Evolutionary conservation across 805 yeast genomes (phyloP).

Genomic region (Lipomyces kockii): DNA sequence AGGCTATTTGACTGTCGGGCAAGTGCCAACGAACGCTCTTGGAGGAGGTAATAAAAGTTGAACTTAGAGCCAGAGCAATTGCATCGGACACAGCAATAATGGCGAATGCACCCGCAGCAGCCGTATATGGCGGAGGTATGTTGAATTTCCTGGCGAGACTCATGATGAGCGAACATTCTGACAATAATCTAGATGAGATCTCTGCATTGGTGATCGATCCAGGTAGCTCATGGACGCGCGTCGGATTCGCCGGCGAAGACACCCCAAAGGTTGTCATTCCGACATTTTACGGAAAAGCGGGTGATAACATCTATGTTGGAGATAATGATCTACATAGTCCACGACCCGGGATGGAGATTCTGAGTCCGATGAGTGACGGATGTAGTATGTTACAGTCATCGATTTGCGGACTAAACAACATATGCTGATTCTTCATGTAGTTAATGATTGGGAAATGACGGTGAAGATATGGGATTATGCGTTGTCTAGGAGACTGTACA

Average conservation of each 20-base stretch:
- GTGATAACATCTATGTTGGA: slow-evolving; percentile 44
- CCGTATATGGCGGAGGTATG: slow-evolving; percentile 41
- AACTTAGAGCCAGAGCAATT: background rate
- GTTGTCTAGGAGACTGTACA: slow-evolving; percentile 55
- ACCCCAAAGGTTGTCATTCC: slow-evolving; percentile 78
- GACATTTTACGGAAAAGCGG: slow-evolving; percentile 60
- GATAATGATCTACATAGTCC: slow-evolving; percentile 51
- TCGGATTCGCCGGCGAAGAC: slow-evolving; percentile 93
- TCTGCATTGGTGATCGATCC: slow-evolving; percentile 91
- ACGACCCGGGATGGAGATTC: slow-evolving; percentile 44
- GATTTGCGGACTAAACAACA: background rate
- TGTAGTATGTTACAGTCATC: slow-evolving; percentile 29
- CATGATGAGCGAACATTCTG: slow-evolving; percentile 1
- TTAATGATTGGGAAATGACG: slow-evolving; percentile 67
- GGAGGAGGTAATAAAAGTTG: background rate
- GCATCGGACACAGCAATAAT: slow-evolving; percentile 14
- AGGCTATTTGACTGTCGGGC: background rate
- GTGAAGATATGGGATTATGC: slow-evolving; percentile 70
- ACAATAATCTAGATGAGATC: slow-evolving; percentile 64
- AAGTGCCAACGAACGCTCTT: background rate
- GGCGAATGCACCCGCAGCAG: slow-evolving; percentile 37
- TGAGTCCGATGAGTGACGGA: slow-evolving; percentile 46
- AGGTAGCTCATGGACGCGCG: slow-evolving; percentile 80
- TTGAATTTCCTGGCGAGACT: background rate
- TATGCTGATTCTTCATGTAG: slow-evolving; percentile 13